Conservation (phyloP, 148 eudicot genomes). For the Simmondsia chinensis region DNA sequence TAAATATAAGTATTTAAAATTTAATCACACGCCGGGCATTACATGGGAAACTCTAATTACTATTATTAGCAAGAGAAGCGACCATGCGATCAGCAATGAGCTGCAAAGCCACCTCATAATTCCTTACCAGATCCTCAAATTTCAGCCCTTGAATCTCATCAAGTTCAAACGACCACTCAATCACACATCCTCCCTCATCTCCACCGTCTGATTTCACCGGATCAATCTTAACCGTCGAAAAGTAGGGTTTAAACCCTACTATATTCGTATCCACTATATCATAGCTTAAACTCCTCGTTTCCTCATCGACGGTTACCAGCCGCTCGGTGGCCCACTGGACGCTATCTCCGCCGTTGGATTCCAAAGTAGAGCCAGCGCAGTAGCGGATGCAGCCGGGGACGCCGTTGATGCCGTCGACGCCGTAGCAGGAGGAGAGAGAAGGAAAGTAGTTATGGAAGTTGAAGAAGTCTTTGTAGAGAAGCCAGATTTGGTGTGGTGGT, state of each 20-base stretch:
- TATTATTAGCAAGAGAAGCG: conserved; percentile 20
- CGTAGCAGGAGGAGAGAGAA: conserved; percentile 39
- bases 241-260: conserved; percentile 54
- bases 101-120: conserved; percentile 42
- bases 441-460: conserved; percentile 59
- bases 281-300: conserved; percentile 33
- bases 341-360: conserved; percentile 7
- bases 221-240: conserved; percentile 45
- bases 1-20: too few species aligned
- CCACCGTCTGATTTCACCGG: conserved; percentile 6
- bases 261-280: conserved; percentile 67
- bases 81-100: conserved; percentile 52
- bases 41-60: too few species aligned
- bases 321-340: conserved; percentile 66
- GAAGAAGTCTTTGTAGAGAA: conserved; percentile 60
- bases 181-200: conserved; percentile 28
- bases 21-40: too few species aligned
- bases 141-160: conserved; percentile 51
- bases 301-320: conserved; percentile 39
- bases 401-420: conserved; percentile 66
- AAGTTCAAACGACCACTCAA: conserved; percentile 57
- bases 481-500: conserved; percentile 48
- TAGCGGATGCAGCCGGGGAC: conserved; percentile 61
- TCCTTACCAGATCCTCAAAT: conserved; percentile 42
- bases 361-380: conserved; percentile 41